Evolutionary conservation across 1,139 yeast species (phyloP).

Genomic region (Candida sanyaensis): DNA sequence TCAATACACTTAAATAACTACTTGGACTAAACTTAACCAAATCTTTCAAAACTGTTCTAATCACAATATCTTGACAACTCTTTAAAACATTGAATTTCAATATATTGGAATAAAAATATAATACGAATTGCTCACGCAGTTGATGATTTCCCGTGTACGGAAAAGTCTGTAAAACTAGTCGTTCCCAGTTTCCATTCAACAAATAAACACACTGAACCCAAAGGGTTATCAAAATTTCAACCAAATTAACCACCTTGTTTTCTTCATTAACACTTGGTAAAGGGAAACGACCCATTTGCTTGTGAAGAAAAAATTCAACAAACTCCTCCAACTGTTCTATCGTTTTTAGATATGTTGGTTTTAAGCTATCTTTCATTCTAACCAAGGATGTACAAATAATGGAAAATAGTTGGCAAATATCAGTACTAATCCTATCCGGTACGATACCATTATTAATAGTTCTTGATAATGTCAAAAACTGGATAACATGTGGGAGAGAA

Average conservation of each 20-base stretch:
- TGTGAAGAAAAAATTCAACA: conserved; percentile 15
- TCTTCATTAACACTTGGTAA: conserved; percentile 28
- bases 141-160: conserved; percentile 43
- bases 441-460: conserved; percentile 1
- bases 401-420: conserved; percentile 2
- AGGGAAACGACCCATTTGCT: conserved; percentile 41
- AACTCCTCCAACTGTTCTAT: conserved; percentile 8
- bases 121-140: conserved; percentile 37
- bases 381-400: not conserved
- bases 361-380: not conserved
- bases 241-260: conserved; percentile 21
- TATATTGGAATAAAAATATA: conserved; percentile 32
- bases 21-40: conserved; percentile 30
- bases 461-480: conserved; percentile 6
- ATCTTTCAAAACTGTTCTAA: conserved; percentile 23
- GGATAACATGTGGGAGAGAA: conserved; percentile 3
- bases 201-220: conserved; percentile 30
- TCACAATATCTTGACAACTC: conserved; percentile 25
- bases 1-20: conserved; percentile 23
- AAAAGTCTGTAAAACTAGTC: conserved; percentile 36
- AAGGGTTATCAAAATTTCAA: conserved; percentile 26
- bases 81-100: conserved; percentile 22
- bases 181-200: conserved; percentile 36
- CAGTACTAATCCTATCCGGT: conserved; percentile 10
- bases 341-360: not conserved